Base-by-base conservation (phyloP, 805 yeast genomes). In the Pichia eremophila region DNA sequence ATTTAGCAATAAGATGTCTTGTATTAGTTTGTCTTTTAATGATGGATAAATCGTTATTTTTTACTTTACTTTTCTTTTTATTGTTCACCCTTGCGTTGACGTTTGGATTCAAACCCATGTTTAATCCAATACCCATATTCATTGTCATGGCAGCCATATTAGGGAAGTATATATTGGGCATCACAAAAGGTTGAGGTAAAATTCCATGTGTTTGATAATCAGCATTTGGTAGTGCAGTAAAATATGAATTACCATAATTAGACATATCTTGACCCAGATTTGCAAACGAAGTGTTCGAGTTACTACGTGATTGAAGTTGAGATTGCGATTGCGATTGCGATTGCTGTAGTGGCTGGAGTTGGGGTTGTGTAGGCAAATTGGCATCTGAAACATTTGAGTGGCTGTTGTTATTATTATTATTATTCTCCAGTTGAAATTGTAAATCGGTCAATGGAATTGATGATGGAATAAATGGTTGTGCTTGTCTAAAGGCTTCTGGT, bases 261-360 rank as follows among this genome's bases (percentile, higher is more conserved):
- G 15, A 31, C 8, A 32, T 22, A 10, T 46, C 45, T 9, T 22
- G 28, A 18, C 29, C 31, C 8, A 35, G 18, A 41, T 42, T 51
- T 10, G 18, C 17, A 11, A 41, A 45, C 0, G 50, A 48, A 4
- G 43, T 14, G 25, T 36, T 40, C 3, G 50, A 48, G 27, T 48
- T 38, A 34, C 47, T 44, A n/a, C 50, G 31, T 8, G 50, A 44
- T 41, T 37, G 47, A 15, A 18, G 14, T 2, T 15, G n/a, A 11
- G 35, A 2, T 1, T 34, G 49, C 11, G 39, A 27, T 40, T 48
- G 46, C n/a, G 42, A 42, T 17, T 45, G 51, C 12, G 19, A 18
- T 29, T 18, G 43, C 10, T 12, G 37, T 17, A 15, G 36, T 10
- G 28, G 18, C 19, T 29, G 43, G 12, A 15, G 17, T 34, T 34